These are phyloP conservation scores for Pyrenochaeta sp. DNA, from an alignment of 2,329 filamentous ascomycete species.

Conservation along the genomic window DNA sequence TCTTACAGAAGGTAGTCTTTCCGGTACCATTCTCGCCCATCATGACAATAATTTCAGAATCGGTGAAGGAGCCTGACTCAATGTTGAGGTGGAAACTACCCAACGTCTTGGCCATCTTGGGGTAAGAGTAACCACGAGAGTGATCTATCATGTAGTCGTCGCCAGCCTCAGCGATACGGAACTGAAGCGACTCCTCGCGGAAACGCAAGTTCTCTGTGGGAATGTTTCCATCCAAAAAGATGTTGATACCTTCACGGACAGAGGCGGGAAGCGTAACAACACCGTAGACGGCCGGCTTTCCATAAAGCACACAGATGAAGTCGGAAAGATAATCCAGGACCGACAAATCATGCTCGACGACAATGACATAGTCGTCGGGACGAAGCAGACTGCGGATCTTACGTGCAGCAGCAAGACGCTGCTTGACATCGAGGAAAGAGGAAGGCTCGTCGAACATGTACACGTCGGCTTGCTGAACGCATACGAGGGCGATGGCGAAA, in stretches of 20 bases:
- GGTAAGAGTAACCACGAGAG: slow-evolving; percentile 84
- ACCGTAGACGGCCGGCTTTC: slow-evolving; percentile 93
- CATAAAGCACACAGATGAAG: slow-evolving; percentile 97
- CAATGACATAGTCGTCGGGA: slow-evolving; percentile 93
- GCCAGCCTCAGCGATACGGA: slow-evolving; percentile 87
- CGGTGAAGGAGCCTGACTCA: slow-evolving; percentile 86
- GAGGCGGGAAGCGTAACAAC: slow-evolving; percentile 95
- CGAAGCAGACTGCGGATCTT: slow-evolving; percentile 91
- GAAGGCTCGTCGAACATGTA: slow-evolving; percentile 99
- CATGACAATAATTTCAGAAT: slow-evolving; percentile 99
- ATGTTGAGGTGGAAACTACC: slow-evolving; percentile 86
- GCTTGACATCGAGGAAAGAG: slow-evolving; percentile 99
- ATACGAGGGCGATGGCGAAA: slow-evolving; percentile 95
- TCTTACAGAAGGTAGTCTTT: slow-evolving; percentile 98
- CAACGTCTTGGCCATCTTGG: slow-evolving; percentile 89
- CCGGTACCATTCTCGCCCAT: slow-evolving; percentile 99
- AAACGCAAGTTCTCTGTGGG: slow-evolving; percentile 98
- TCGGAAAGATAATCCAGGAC: slow-evolving; percentile 98
- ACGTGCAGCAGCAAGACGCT: slow-evolving; percentile 89
- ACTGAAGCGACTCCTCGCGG: slow-evolving; percentile 94
- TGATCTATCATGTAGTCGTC: slow-evolving; percentile 90
- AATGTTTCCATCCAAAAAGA: slow-evolving; percentile 97
- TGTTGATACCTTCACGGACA: slow-evolving; percentile 98
- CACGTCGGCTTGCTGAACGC: slow-evolving; percentile 89
- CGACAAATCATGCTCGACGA: slow-evolving; percentile 98